Percentiles rank a stretch among this genome's conserved stretches.
Conservation (phyloP, 345 rosid genomes). For the Hypericum perforatum region DNA sequence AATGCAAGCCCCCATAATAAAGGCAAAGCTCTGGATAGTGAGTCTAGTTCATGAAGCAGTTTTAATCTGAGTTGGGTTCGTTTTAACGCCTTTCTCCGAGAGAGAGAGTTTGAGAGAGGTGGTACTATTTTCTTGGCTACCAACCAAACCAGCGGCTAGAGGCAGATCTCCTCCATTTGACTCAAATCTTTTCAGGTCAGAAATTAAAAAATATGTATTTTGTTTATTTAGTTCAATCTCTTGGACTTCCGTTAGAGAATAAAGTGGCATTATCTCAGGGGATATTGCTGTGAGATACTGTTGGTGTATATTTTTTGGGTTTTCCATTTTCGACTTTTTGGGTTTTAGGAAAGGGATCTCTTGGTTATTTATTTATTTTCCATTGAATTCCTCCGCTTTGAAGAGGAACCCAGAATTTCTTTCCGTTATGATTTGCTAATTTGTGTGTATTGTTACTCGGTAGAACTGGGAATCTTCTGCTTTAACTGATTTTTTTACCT, state of each 20-base stretch:
- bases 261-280: slow-evolving; percentile 33
- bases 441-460: too few species aligned
- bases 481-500: too few species aligned
- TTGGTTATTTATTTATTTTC: background rate
- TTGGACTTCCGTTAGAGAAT: slow-evolving; percentile 13
- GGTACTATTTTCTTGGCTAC: slow-evolving; percentile 8
- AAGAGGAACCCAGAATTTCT: too few species aligned
- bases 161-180: slow-evolving; percentile 51
- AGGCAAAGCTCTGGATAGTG: too few species aligned
- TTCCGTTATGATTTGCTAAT: too few species aligned
- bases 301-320: slow-evolving; percentile 20
- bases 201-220: slow-evolving; percentile 11
- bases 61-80: slow-evolving; percentile 13
- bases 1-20: too few species aligned
- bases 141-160: slow-evolving; percentile 15
- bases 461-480: too few species aligned
- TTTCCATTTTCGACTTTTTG: background rate
- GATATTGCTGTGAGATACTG: slow-evolving; percentile 20
- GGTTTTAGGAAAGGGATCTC: background rate
- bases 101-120: background rate
- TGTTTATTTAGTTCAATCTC: background rate
- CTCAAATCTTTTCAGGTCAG: slow-evolving; percentile 31
- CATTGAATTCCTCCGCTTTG: too few species aligned
- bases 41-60: slow-evolving; percentile 15
- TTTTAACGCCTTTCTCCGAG: slow-evolving; percentile 12